Conservation (phyloP, 2,329 filamentous ascomycete genomes). For the Metarhizium robertsii region DNA sequence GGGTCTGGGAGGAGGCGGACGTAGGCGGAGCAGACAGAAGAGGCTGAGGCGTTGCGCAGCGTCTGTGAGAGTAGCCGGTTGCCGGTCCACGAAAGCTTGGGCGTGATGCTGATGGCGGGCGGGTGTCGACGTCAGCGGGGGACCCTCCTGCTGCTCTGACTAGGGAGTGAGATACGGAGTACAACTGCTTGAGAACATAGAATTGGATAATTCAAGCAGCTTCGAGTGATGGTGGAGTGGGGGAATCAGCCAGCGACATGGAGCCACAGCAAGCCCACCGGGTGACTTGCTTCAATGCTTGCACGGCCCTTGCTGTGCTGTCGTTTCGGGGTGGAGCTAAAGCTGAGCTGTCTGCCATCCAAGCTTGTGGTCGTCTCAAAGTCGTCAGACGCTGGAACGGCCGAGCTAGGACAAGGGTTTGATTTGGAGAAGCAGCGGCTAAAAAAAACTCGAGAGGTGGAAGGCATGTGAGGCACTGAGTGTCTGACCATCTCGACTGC, state of each 20-base stretch:
- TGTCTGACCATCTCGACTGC: neutral
- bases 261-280: neutral
- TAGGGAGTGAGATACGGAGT: neutral
- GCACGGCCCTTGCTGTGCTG: neutral
- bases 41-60: neutral
- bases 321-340: neutral
- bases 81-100: neutral
- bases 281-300: neutral
- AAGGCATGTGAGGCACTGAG: neutral
- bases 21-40: neutral
- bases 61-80: neutral
- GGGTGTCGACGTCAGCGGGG: conserved; percentile 5
- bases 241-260: neutral
- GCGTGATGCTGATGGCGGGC: neutral
- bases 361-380: neutral
- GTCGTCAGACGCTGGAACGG: neutral
- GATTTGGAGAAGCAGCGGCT: neutral
- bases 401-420: neutral
- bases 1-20: neutral
- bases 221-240: neutral
- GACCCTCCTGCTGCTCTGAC: neutral
- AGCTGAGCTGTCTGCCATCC: neutral
- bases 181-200: neutral
- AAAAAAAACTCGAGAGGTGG: neutral
- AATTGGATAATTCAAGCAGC: neutral